Base-by-base conservation (phyloP, 768 basidiomycete genomes). In the Xerocomellus intermedius region DNA sequence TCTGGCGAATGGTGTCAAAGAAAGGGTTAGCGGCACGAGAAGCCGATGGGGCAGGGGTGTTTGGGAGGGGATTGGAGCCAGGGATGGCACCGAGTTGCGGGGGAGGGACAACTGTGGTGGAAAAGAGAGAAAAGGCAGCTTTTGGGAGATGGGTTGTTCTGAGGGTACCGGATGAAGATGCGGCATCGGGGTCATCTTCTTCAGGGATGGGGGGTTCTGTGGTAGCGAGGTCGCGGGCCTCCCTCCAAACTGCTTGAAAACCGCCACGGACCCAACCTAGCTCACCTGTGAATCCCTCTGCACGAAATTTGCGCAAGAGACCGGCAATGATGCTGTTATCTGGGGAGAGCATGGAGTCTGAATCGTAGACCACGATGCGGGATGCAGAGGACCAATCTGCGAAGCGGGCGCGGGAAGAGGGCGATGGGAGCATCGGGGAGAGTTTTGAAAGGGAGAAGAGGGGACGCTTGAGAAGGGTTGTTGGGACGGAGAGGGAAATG, bases 1-100 rank as follows among this genome's bases (percentile, higher is more conserved):
- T 91, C 72, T 94, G 91, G 37, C 90, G 85, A 63, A 98, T 90
- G 63, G 89, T 87, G 71, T 98, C 95, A 62, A 92, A 98, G 75
- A 98, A 98, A 10, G 96, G 96, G 68, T 96, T 98, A 5, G 73
- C 64, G 64, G 64, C 75, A 67, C 48, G 70, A 28, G 60, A 48
- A 65, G 58, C 52, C 47, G 57, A 59, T 46, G 54, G 61, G 13
- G 58, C 69, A 36, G 63, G 65, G 42, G 64, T 62, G 38, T 58
- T 59, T 39, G 48, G 48, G 26, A 56, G 26, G 16, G 43, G 38
- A 46, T 14, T 14, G 4, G 52, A 24, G 1, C 52, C 49, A 22
- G 50, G 47, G 17, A 57, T 21, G 16, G 43, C 39, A 48, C 46
- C 55, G 52, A 53, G 44, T 10, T 48, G 63, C 0, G 42, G 43